Conservation (phyloP, 139 green algal genomes). For the Chlamydomonas eustigma region DNA sequence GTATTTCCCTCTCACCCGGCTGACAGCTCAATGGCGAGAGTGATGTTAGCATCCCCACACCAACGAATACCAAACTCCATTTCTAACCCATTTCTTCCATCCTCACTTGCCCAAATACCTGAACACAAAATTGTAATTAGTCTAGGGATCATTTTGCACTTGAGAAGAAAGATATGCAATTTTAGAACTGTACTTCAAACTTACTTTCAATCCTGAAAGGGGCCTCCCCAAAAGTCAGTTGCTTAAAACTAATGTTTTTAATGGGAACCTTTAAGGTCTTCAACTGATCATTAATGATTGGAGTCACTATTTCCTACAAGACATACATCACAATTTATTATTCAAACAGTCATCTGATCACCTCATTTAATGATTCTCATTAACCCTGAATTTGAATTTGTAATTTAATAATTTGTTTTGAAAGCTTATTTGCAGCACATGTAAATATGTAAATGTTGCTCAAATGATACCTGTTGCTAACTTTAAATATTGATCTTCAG, state of each 20-base stretch:
- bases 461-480: too few species aligned
- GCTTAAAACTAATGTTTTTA: slow-evolving; percentile 81
- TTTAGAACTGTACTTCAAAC: too few species aligned
- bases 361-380: not conserved
- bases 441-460: too few species aligned
- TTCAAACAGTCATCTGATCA: not conserved
- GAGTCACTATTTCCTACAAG: not conserved
- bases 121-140: too few species aligned
- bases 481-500: too few species aligned
- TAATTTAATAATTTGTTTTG: not conserved
- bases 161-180: too few species aligned
- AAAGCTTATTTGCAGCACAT: not conserved
- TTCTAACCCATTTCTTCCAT: not conserved
- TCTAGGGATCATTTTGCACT: too few species aligned
- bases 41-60: slow-evolving; percentile 82
- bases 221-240: slow-evolving; percentile 78
- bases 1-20: not conserved
- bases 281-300: slow-evolving; percentile 3
- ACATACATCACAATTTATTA: too few species aligned
- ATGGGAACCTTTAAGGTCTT: slow-evolving; percentile 29
- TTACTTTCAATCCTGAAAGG: slow-evolving; percentile 59
- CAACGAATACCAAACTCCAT: slow-evolving; percentile 52
- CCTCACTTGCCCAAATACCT: slow-evolving; percentile 7
- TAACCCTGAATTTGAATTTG: not conserved
- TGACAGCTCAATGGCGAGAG: slow-evolving; percentile 70